Conservation (phyloP, 495 filamentous ascomycete genomes). For the Xylaria acuta region DNA sequence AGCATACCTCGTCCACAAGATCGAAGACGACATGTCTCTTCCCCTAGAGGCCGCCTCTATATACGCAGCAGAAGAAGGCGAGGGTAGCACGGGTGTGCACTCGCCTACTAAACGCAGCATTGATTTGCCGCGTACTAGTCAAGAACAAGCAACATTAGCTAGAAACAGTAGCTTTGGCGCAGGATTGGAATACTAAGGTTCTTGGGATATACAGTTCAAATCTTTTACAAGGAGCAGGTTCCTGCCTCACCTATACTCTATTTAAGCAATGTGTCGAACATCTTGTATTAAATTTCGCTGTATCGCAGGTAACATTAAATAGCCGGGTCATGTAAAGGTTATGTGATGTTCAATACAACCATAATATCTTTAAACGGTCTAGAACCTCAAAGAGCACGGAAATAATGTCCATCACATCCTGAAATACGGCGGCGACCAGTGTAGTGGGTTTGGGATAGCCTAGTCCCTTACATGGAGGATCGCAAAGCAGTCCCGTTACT, state of each 20-base stretch:
- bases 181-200: conserved; percentile 50
- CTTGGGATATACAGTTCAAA: neutral
- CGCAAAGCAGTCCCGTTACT: neutral
- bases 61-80: conserved; percentile 50
- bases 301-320: neutral
- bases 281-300: neutral
- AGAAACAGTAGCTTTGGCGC: conserved; percentile 54
- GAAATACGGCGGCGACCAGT: neutral
- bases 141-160: conserved; percentile 51
- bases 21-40: conserved; percentile 49
- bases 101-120: conserved; percentile 40
- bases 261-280: neutral
- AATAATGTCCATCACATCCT: neutral
- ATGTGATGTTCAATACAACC: neutral
- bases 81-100: conserved; percentile 36
- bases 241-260: neutral
- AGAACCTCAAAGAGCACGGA: neutral
- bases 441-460: neutral
- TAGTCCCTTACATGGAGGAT: neutral
- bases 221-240: neutral
- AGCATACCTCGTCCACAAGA: conserved; percentile 67
- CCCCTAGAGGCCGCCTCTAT: conserved; percentile 40
- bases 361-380: neutral
- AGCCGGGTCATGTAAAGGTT: neutral
- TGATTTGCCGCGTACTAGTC: conserved; percentile 45